Conservation (phyloP, 352 stramenopile species). For the Pythium monospermum region DNA sequence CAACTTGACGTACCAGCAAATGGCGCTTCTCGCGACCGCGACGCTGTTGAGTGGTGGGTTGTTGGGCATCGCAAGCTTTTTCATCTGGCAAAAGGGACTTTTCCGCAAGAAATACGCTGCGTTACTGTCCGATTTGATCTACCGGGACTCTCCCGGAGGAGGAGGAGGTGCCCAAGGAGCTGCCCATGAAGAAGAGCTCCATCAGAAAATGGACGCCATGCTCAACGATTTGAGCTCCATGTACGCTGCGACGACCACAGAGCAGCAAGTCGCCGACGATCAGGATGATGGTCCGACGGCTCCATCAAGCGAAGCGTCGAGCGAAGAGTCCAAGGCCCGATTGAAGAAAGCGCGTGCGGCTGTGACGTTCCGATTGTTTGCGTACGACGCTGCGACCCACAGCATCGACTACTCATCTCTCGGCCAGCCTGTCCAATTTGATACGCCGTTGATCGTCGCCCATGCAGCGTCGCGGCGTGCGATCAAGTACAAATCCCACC, state of each 20-base stretch:
- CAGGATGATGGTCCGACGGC: neutral
- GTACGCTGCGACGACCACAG: no score
- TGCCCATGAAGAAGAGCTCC: constrained; percentile 5
- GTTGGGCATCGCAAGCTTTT: constrained; percentile 61
- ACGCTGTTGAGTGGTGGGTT: constrained; percentile 51
- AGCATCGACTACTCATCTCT: constrained; percentile 44
- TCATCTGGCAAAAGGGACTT: constrained; percentile 63
- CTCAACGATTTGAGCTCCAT: neutral
- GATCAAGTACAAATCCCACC: constrained; percentile 54
- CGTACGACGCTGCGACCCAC: constrained; percentile 50
- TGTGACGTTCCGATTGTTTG: constrained; percentile 67
- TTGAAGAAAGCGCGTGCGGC: constrained; percentile 18
- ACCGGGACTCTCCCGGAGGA: constrained; percentile 18
- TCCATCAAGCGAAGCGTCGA: neutral
- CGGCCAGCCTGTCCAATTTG: constrained; percentile 55
- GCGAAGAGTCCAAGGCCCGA: constrained; percentile 8
- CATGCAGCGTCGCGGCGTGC: constrained; percentile 58
- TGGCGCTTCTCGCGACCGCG: constrained; percentile 46
- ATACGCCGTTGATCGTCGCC: constrained; percentile 45
- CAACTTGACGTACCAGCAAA: constrained; percentile 75
- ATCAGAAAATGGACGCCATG: constrained; percentile 14
- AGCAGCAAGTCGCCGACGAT: neutral
- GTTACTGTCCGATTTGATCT: constrained; percentile 43
- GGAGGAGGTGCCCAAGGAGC: neutral
- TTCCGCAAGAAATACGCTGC: constrained; percentile 73